Evolutionary conservation across 2,329 filamentous ascomycete genomes (phyloP), one percentile per base, ranked within the genome.

Genomic region (Furcasterigmium furcatum): DNA sequence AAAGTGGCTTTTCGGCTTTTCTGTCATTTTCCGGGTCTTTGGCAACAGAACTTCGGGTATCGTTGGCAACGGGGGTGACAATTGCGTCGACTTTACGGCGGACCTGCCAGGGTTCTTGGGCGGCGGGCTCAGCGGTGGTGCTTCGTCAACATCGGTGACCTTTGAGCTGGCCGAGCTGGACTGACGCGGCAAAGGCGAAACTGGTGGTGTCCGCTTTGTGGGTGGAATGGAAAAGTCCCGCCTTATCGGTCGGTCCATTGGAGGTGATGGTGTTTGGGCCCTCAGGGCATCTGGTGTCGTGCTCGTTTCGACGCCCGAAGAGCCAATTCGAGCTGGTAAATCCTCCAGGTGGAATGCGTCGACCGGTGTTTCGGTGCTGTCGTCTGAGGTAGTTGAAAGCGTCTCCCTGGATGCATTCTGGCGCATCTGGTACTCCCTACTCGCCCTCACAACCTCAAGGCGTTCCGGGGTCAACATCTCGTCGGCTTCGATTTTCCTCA

Each of bases 401-500:
- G 58, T 60, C 44, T 68, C 64, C 32, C 54, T 57, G 35, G 57
- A 60, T 36, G 45, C 46, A 21, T 53, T 56, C 20, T 45, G 55
- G 44, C 35, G 54, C 22, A 61, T 49, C 35, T 64, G 61, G 21
- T 63, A 63, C 30, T 66, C 59, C 16, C 68, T 62, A 44, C 63
- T 46, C 14, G 39, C 20, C 21, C 44, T 44, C 30, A 51, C 25
- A 6, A 43, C 44, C 20, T 49, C 43, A 5, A 52, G 44, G 30
- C 73, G 71, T 27, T 71, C 68, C 16, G 77, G 73, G 10, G 78
- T 76, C 12, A 82, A 60, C 66, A 82, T 79, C 61, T 84, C 80
- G 43, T 82, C 76, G 0, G 72, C 79, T 49, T 84, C 78, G 44
- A 77, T 68, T 39, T 71, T 71, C 49, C 70, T 70, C 56, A 84